Conservation (phyloP, 2,329 filamentous ascomycete genomes). For the Trichoderma sp. region DNA sequence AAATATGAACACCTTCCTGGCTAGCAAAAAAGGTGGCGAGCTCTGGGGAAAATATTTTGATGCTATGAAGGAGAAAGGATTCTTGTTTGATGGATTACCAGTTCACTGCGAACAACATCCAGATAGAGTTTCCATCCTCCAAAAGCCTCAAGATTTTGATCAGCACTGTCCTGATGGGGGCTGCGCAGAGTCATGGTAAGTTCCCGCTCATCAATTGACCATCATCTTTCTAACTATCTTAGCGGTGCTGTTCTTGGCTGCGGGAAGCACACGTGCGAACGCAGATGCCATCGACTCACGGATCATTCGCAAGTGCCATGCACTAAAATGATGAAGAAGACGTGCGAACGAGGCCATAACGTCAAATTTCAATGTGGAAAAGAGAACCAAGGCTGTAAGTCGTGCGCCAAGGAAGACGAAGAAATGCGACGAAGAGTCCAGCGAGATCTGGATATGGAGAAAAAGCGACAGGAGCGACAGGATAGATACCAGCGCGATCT, state of each 20-base stretch:
- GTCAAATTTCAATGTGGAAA: conserved; percentile 46
- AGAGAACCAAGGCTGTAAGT: conserved; percentile 41
- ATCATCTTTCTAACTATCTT: conserved; percentile 18
- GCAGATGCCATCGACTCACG: conserved; percentile 59
- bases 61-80: conserved; percentile 48
- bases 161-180: conserved; percentile 66
- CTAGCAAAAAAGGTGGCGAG: conserved; percentile 40
- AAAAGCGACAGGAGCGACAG: conserved; percentile 44
- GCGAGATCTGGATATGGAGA: conserved; percentile 52
- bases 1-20: conserved; percentile 65
- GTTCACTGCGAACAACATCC: conserved; percentile 61
- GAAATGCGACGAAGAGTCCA: conserved; percentile 42
- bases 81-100: conserved; percentile 60
- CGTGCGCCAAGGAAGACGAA: conserved; percentile 52
- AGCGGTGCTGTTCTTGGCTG: conserved; percentile 55
- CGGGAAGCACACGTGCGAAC: conserved; percentile 56
- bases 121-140: conserved; percentile 45
- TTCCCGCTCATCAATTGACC: conserved; percentile 11
- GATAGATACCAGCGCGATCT: conserved; percentile 45
- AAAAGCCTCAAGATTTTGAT: conserved; percentile 57
- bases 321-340: conserved; percentile 36
- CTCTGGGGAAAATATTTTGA: conserved; percentile 60
- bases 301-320: conserved; percentile 55
- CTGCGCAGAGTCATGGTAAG: conserved; percentile 62
- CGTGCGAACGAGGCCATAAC: conserved; percentile 54